A percentile compares a stretch with the other conserved stretches of the same genome.
Evolutionary conservation across 2,329 filamentous ascomycete species (phyloP).

Genomic region (Fusarium beomiforme): DNA sequence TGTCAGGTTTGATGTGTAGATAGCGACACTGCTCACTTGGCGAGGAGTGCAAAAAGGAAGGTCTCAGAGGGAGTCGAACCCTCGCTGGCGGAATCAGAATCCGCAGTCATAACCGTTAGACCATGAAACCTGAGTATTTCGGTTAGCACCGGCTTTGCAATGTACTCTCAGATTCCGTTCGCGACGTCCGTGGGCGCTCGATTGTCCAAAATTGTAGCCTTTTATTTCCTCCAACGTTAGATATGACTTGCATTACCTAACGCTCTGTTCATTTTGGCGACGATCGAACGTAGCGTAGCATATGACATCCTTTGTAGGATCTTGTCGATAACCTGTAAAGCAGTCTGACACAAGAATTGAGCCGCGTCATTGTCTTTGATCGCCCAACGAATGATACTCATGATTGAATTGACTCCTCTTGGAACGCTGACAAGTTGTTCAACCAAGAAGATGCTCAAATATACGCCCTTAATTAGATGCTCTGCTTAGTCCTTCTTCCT

Average conservation of each 20-base stretch:
- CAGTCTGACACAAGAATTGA: not conserved
- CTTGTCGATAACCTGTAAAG: not conserved
- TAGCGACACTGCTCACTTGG: not conserved
- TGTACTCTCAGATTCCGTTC: not conserved
- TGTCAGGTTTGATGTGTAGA: too few relatives aligned
- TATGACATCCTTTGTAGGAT: too few relatives aligned
- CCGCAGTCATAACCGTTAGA: not conserved
- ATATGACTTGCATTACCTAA: too few relatives aligned
- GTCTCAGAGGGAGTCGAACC: not conserved
- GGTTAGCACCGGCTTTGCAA: not conserved
- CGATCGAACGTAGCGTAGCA: not conserved
- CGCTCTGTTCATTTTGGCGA: too few relatives aligned
- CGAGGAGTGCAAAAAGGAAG: not conserved
- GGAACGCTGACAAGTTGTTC: not conserved
- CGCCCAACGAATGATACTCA: not conserved
- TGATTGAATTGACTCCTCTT: not conserved
- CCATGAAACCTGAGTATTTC: not conserved
- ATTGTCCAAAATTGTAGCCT: not conserved
- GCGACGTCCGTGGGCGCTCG: too few relatives aligned
- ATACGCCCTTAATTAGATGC: not conserved
- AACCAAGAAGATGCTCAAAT: not conserved
- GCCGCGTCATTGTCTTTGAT: accelerated
- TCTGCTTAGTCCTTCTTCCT: not conserved
- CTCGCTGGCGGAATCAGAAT: not conserved
- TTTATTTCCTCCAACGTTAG: too few relatives aligned